Conservation (phyloP, 129 eudicot genomes). For the Flaveria bidentis region DNA sequence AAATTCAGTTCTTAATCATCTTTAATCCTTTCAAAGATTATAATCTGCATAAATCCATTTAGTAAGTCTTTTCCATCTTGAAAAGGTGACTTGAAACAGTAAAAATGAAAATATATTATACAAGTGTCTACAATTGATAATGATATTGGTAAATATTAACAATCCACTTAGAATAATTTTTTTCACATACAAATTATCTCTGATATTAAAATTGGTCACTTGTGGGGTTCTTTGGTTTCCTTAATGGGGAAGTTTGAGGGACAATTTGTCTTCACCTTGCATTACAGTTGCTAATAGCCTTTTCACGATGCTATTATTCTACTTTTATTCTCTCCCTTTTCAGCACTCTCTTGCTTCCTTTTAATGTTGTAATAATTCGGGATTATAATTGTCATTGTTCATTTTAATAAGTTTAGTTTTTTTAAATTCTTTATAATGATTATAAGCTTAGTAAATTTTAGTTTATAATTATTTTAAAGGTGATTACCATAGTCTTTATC, state of each 20-base stretch:
- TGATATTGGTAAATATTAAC: too few relatives aligned
- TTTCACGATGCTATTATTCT: slow-evolving; percentile 13
- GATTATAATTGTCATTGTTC: neutral
- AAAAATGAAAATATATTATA: too few relatives aligned
- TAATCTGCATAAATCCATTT: too few relatives aligned
- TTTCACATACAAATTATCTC: neutral
- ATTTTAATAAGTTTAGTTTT: neutral
- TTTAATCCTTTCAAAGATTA: too few relatives aligned
- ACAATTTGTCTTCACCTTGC: slow-evolving; percentile 9
- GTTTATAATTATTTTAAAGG: too few relatives aligned
- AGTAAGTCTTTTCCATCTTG: too few relatives aligned
- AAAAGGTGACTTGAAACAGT: too few relatives aligned
- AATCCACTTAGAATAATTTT: neutral
- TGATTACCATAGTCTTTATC: too few relatives aligned
- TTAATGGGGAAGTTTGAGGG: slow-evolving; percentile 20
- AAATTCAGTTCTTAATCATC: too few relatives aligned
- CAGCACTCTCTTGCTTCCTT: neutral
- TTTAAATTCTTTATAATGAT: neutral
- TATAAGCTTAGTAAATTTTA: too few relatives aligned
- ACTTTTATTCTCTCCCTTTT: neutral
- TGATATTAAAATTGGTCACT: slow-evolving; percentile 1
- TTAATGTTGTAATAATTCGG: neutral
- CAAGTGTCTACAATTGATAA: too few relatives aligned
- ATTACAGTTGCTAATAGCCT: neutral
- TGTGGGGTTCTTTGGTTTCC: slow-evolving; percentile 32